These are phyloP conservation scores for Colletotrichum tabaci DNA, from an alignment of 2,329 filamentous ascomycete genomes.

Conservation along the genomic window DNA sequence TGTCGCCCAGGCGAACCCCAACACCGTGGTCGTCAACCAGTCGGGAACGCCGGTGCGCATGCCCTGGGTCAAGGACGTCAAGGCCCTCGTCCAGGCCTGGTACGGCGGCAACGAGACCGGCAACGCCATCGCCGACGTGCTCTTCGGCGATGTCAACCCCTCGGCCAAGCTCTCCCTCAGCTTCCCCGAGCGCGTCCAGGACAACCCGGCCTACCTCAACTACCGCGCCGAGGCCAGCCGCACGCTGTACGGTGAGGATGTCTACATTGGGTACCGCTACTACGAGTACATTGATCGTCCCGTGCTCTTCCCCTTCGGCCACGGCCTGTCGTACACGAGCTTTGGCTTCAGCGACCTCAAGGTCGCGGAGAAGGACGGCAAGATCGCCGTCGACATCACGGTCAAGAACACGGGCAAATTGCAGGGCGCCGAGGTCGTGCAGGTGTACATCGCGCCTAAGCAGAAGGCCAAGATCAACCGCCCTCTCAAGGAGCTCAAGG, in stretches of 20 bases:
- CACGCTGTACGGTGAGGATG: slow-evolving; percentile 79
- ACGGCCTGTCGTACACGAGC: slow-evolving; percentile 79
- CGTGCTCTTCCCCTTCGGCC: slow-evolving; percentile 78
- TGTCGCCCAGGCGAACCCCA: slow-evolving; percentile 75
- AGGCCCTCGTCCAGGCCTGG: slow-evolving; percentile 80
- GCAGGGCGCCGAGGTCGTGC: slow-evolving; percentile 63
- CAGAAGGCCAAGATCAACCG: slow-evolving; percentile 62
- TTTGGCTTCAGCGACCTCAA: slow-evolving; percentile 67
- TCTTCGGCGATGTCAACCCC: slow-evolving; percentile 78
- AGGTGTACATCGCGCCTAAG: slow-evolving; percentile 66
- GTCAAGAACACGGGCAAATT: slow-evolving; percentile 69
- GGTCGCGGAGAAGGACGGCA: slow-evolving; percentile 56
- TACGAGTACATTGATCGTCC: slow-evolving; percentile 74
- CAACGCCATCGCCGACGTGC: slow-evolving; percentile 79
- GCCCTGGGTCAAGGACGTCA: slow-evolving; percentile 70
- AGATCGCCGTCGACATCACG: slow-evolving; percentile 61
- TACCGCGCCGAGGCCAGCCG: slow-evolving; percentile 75
- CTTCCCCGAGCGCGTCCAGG: slow-evolving; percentile 74
- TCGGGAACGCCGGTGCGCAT: slow-evolving; percentile 79
- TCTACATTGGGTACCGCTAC: slow-evolving; percentile 81
- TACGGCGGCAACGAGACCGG: slow-evolving; percentile 84
- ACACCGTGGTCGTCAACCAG: slow-evolving; percentile 78
- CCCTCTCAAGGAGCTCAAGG: slow-evolving; percentile 70
- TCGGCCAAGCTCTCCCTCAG: slow-evolving; percentile 82
- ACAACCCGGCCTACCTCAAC: slow-evolving; percentile 81